A percentile compares a stretch with the other conserved stretches of the same genome.
phyloP scores from a whole-genome alignment of 495 filamentous ascomycete genomes.

The Lophiotrema nucula region DNA sequence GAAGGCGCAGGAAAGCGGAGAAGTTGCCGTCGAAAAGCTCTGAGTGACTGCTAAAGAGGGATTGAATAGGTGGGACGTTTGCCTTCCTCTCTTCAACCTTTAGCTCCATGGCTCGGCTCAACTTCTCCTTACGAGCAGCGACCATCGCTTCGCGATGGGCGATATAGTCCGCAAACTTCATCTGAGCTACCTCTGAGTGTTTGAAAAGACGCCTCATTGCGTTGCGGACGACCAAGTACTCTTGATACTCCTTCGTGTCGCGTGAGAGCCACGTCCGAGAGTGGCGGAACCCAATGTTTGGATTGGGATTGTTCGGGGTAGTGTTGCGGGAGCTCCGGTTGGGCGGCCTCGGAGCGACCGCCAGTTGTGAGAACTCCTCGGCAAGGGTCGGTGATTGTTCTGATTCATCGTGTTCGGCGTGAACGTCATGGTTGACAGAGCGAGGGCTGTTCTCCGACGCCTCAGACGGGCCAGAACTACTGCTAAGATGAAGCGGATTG shows the following conservation, averaged over 20 bases:
- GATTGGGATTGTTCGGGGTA: no score
- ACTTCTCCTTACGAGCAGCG: not conserved
- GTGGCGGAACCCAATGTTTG: constrained; percentile 1
- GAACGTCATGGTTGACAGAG: no score
- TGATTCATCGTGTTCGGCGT: no score
- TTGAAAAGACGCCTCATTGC: constrained; percentile 31
- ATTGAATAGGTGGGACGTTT: no score
- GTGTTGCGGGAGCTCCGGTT: no score
- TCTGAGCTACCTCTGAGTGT: constrained; percentile 26
- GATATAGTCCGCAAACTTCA: constrained; percentile 19
- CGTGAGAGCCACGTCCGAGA: constrained; percentile 20
- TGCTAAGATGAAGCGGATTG: no score
- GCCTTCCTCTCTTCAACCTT: not conserved
- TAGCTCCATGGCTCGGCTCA: not conserved
- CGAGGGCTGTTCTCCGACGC: no score
- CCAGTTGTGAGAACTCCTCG: no score
- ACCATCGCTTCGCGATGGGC: constrained; percentile 18
- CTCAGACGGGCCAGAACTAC: no score
- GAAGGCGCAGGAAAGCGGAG: constrained; percentile 10
- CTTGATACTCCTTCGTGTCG: constrained; percentile 9
- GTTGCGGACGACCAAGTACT: constrained; percentile 22
- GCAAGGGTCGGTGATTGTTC: no score
- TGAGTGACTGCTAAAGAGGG: no score
- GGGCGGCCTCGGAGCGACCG: no score
- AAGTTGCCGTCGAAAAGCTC: constrained; percentile 10